Conservation (phyloP, 75 land plant species). For the Cunninghamia lanceolata region DNA sequence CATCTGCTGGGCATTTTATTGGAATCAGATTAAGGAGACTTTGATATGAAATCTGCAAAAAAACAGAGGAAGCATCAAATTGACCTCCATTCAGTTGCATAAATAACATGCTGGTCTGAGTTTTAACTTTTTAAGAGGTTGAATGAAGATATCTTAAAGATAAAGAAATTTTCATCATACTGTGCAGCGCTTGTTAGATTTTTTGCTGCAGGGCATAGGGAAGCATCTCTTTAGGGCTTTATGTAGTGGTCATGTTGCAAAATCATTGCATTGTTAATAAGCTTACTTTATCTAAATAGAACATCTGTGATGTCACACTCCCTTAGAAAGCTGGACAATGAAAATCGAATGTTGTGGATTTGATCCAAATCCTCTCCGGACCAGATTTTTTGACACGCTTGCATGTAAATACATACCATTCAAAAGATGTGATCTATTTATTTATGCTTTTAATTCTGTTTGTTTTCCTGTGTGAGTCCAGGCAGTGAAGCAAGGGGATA, state of each 20-base stretch:
- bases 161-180: no score
- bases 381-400: not conserved
- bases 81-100: not conserved
- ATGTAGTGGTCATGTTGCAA: not conserved
- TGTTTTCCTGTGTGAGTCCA: slow-evolving; percentile 19
- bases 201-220: not conserved
- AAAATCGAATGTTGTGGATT: no score
- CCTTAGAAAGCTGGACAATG: not conserved
- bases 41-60: not conserved
- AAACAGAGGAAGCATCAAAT: not conserved
- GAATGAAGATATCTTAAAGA: not conserved
- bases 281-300: not conserved
- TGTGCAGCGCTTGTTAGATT: not conserved
- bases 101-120: not conserved
- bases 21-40: not conserved
- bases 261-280: not conserved
- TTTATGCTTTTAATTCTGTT: not conserved
- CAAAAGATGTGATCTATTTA: not conserved
- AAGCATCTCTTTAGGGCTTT: not conserved
- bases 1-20: not conserved
- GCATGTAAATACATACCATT: not conserved
- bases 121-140: not conserved
- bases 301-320: not conserved
- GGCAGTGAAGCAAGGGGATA: slow-evolving; percentile 83
- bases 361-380: not conserved